Percentiles rank a stretch among this genome's conserved stretches.
phyloP scores from a whole-genome alignment of 2,329 filamentous ascomycete genomes.

The Trichocomaceae sp. region DNA sequence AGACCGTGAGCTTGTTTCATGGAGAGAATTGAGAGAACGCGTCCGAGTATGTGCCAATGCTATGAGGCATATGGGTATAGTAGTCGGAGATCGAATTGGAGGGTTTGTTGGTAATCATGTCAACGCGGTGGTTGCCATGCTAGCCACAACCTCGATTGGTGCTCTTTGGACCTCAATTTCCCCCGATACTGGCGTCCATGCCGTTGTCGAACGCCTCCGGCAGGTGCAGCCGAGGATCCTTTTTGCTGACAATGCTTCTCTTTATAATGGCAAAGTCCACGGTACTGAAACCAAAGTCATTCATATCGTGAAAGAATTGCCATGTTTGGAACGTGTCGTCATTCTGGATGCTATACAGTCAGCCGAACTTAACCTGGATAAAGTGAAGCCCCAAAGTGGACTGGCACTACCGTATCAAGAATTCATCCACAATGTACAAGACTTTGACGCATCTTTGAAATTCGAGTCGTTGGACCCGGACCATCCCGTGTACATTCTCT shows the following conservation, averaged over 20 bases:
- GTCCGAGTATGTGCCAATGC: slow-evolving; percentile 68
- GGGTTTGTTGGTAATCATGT: slow-evolving; percentile 84
- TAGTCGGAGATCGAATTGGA: slow-evolving; percentile 55
- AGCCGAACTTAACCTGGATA: slow-evolving; percentile 30
- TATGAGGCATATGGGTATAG: slow-evolving; percentile 60
- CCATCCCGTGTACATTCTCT: slow-evolving; percentile 89
- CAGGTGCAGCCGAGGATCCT: slow-evolving; percentile 80
- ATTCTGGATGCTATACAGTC: slow-evolving; percentile 61
- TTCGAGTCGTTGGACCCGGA: slow-evolving; percentile 78
- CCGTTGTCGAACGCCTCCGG: slow-evolving; percentile 75
- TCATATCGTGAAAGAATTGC: slow-evolving; percentile 65
- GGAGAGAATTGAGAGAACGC: slow-evolving; percentile 71
- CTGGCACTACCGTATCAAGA: slow-evolving; percentile 36
- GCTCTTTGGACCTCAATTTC: slow-evolving; percentile 91
- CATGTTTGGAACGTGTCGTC: slow-evolving; percentile 62
- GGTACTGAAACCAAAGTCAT: slow-evolving; percentile 69
- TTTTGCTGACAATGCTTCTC: slow-evolving; percentile 78
- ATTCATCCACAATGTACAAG: slow-evolving; percentile 41
- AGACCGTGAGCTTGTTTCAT: slow-evolving; percentile 59
- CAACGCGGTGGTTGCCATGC: slow-evolving; percentile 79
- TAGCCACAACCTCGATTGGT: slow-evolving; percentile 73
- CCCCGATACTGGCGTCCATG: slow-evolving; percentile 85
- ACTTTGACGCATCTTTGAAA: slow-evolving; percentile 38
- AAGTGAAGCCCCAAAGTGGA: slow-evolving; percentile 31
- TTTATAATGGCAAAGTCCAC: slow-evolving; percentile 89